Percentiles rank a stretch among this genome's conserved stretches.
These are phyloP conservation scores for Nemania sp. DNA, from an alignment of 2,329 filamentous ascomycete genomes.

Conservation along the genomic window DNA sequence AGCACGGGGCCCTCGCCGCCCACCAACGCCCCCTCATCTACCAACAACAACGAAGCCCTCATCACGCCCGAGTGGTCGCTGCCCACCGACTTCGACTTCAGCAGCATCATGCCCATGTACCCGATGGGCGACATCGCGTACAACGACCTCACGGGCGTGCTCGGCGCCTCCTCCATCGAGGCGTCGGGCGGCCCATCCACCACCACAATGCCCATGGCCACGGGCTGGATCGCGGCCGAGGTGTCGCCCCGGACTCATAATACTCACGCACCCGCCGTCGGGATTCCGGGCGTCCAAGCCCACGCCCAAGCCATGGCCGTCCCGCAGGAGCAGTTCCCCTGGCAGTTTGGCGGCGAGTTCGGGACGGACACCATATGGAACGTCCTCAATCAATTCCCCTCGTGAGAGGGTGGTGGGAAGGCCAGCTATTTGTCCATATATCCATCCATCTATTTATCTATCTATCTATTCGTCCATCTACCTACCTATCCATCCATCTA, in stretches of 20 bases:
- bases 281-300: conserved; percentile 24
- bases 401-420: conserved; percentile 4
- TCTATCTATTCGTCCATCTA: no score
- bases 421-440: no score
- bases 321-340: conserved; percentile 39
- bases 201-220: conserved; percentile 29
- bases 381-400: conserved; percentile 56
- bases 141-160: conserved; percentile 57
- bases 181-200: not conserved
- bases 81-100: conserved; percentile 54
- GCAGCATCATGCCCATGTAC: conserved; percentile 58
- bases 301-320: conserved; percentile 22
- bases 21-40: conserved; percentile 8
- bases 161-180: conserved; percentile 10
- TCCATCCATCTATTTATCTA: no score
- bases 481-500: no score
- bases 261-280: not conserved
- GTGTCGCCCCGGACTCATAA: not conserved
- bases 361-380: conserved; percentile 61
- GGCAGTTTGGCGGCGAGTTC: conserved; percentile 61
- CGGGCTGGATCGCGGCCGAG: not conserved
- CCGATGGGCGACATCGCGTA: conserved; percentile 62
- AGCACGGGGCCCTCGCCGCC: conserved; percentile 35
- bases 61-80: conserved; percentile 45
- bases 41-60: conserved; percentile 28